Conservation (phyloP, 768 basidiomycete genomes). For the Lentinula sp. region DNA sequence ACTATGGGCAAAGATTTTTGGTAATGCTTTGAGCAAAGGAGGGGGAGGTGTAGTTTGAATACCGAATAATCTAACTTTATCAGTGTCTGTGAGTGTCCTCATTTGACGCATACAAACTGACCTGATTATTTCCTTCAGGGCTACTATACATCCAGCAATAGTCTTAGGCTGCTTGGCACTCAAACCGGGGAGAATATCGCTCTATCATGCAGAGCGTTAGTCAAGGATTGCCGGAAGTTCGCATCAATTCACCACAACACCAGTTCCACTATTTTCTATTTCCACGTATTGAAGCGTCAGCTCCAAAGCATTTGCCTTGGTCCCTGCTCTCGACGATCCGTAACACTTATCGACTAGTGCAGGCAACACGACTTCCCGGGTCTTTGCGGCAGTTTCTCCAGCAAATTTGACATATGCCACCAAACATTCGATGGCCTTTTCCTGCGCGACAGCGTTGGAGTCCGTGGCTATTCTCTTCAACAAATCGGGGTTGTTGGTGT, state of each 20-base stretch:
- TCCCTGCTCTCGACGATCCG: slow-evolving; percentile 85
- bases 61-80: slow-evolving; percentile 64
- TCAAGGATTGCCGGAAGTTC: slow-evolving; percentile 16
- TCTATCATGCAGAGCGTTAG: slow-evolving; percentile 30
- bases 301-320: slow-evolving; percentile 83
- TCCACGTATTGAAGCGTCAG: slow-evolving; percentile 87
- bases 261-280: slow-evolving; percentile 83
- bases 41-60: slow-evolving; percentile 65
- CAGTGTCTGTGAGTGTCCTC: background rate
- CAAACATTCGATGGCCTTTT: slow-evolving; percentile 91
- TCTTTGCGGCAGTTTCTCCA: slow-evolving; percentile 81
- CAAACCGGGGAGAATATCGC: slow-evolving; percentile 78
- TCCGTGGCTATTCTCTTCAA: slow-evolving; percentile 88
- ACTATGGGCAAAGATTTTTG: slow-evolving; percentile 91
- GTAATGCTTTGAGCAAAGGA: slow-evolving; percentile 78
- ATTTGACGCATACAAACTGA: slow-evolving; percentile 27
- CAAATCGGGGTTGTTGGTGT: slow-evolving; percentile 67
- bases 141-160: slow-evolving; percentile 73
- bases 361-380: slow-evolving; percentile 78
- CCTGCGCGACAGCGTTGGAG: slow-evolving; percentile 94
- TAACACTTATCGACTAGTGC: slow-evolving; percentile 94
- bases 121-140: slow-evolving; percentile 82
- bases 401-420: slow-evolving; percentile 85
- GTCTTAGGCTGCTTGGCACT: slow-evolving; percentile 92
- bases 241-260: slow-evolving; percentile 70